Conservation (phyloP, 345 rosid species). For the Bruguiera parviflora region DNA sequence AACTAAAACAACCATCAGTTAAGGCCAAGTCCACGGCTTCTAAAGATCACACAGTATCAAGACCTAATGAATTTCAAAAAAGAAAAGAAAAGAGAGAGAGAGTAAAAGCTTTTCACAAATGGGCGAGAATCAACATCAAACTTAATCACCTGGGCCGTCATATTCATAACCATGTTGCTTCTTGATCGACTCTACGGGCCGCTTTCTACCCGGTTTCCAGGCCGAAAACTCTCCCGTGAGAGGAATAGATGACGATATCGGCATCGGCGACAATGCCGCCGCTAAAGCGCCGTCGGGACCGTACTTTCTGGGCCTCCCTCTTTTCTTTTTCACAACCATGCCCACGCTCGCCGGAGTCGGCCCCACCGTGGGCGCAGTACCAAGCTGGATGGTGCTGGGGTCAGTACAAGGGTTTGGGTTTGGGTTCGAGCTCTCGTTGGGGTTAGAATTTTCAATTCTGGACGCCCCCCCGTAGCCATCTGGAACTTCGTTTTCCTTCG, state of each 20-base stretch:
- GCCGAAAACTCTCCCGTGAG: conserved; percentile 47
- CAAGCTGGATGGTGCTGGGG: conserved; percentile 11
- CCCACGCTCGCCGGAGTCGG: conserved; percentile 26
- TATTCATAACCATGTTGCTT: conserved; percentile 50
- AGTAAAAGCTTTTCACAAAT: background rate
- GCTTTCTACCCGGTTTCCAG: conserved; percentile 60
- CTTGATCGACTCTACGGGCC: conserved; percentile 43
- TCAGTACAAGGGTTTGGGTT: background rate
- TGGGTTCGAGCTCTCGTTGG: conserved; percentile 25
- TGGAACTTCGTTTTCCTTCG: conserved; percentile 51
- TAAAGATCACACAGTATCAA: too few relatives aligned
- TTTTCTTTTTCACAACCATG: conserved; percentile 62
- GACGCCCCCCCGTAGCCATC: conserved; percentile 49
- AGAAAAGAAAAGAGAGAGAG: background rate
- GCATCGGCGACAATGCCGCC: conserved; percentile 75
- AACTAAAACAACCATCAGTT: too few relatives aligned
- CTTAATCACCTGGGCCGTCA: conserved; percentile 51
- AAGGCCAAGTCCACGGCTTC: too few relatives aligned
- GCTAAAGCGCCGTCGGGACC: conserved; percentile 59
- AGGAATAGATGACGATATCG: conserved; percentile 82
- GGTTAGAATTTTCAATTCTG: conserved; percentile 38
- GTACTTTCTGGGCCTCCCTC: conserved; percentile 90
- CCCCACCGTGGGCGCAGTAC: conserved; percentile 13
- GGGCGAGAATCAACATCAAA: background rate
- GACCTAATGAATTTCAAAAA: too few relatives aligned